Conservation (phyloP, 306 rosid species). For the Quercus aquifolioides region DNA sequence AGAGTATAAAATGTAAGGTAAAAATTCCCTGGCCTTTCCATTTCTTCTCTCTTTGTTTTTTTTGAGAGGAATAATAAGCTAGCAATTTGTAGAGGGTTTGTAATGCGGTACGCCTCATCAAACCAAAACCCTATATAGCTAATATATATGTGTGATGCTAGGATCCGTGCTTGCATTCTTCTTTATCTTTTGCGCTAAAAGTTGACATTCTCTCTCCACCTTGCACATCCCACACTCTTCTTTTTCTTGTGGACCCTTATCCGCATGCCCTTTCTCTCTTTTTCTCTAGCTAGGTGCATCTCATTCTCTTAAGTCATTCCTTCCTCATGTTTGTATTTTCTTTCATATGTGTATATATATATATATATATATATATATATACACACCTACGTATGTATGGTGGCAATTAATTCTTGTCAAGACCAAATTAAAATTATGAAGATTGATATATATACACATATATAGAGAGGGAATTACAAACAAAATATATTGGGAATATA, state of each 20-base stretch:
- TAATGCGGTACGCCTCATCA: constrained; percentile 19
- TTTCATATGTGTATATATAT: too few relatives aligned
- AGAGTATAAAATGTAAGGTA: not conserved
- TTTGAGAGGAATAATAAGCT: constrained; percentile 11
- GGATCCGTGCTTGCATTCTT: constrained; percentile 46
- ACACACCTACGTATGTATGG: too few relatives aligned
- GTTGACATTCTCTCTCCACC: constrained; percentile 42
- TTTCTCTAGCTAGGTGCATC: not conserved
- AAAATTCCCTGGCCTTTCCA: not conserved
- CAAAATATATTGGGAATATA: too few relatives aligned
- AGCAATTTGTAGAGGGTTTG: constrained; percentile 35
- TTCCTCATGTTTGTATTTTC: not conserved
- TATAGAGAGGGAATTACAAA: too few relatives aligned
- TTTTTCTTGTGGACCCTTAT: not conserved
- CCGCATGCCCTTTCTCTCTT: not conserved
- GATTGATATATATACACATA: too few relatives aligned
- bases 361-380: too few relatives aligned
- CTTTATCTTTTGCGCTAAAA: constrained; percentile 27
- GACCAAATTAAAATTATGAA: too few relatives aligned
- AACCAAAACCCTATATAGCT: not conserved
- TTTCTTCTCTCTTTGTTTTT: not conserved
- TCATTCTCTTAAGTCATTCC: not conserved
- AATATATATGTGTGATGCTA: constrained; percentile 45
- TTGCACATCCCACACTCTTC: not conserved
- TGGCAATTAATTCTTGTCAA: too few relatives aligned